phyloP scores from a whole-genome alignment of 495 filamentous ascomycete genomes.

The Penicillium manginii region DNA sequence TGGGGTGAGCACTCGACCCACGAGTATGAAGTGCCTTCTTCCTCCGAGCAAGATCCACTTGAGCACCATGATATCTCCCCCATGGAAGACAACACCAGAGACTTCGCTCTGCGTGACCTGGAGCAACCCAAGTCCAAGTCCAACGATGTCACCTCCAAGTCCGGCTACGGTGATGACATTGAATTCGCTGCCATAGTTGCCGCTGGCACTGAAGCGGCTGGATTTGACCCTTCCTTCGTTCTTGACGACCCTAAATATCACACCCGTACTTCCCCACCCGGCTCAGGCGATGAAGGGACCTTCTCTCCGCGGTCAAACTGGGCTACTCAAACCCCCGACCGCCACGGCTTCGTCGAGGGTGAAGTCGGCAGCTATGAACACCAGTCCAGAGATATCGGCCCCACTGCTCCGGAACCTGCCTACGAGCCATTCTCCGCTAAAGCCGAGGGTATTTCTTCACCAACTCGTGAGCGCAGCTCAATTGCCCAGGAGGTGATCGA shows the following conservation, averaged over 20 bases:
- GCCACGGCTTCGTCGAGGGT: constrained; percentile 39
- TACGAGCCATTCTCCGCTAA: constrained; percentile 20
- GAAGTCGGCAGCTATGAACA: constrained; percentile 30
- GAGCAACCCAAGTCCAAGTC: constrained; percentile 23
- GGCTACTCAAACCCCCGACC: constrained; percentile 35
- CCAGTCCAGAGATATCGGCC: constrained; percentile 16
- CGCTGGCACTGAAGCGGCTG: constrained; percentile 66
- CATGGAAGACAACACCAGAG: constrained; percentile 22
- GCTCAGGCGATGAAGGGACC: constrained; percentile 51
- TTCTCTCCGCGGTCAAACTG: constrained; percentile 53
- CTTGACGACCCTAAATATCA: constrained; percentile 66
- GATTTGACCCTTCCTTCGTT: constrained; percentile 73
- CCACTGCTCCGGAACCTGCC: no score
- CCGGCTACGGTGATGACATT: constrained; percentile 54
- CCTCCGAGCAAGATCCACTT: constrained; percentile 43
- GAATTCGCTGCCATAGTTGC: constrained; percentile 73
- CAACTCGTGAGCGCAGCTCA: constrained; percentile 16
- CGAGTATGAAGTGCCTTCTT: constrained; percentile 62
- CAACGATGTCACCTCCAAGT: constrained; percentile 16
- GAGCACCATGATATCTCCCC: constrained; percentile 29
- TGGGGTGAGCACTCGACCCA: constrained; percentile 66
- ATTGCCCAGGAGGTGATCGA: constrained; percentile 38
- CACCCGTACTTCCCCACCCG: constrained; percentile 65
- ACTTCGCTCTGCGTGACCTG: constrained; percentile 19
- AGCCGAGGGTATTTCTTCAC: constrained; percentile 9